Evolutionary conservation across 305 asterid genomes (phyloP).

Genomic region (Salvia sclarea): DNA sequence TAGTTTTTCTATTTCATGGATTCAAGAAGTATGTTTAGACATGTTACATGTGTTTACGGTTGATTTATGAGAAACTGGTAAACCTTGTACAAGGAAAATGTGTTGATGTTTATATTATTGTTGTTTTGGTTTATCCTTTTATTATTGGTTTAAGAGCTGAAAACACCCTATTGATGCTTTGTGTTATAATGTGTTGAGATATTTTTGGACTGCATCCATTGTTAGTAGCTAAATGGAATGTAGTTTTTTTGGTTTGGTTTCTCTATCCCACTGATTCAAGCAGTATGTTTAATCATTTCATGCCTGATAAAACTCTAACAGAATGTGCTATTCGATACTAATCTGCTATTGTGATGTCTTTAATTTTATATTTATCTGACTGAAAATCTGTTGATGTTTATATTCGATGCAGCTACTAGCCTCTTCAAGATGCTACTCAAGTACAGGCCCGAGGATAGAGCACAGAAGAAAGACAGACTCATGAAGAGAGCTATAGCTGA

Average conservation of each 20-base stretch:
- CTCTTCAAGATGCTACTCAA: conserved; percentile 89
- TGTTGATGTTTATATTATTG: too few relatives aligned
- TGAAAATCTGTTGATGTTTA: not conserved
- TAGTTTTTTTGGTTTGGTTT: not conserved
- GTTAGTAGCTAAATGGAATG: too few relatives aligned
- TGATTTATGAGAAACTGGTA: too few relatives aligned
- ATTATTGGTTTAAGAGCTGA: too few relatives aligned
- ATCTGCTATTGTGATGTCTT: not conserved
- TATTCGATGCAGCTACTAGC: conserved; percentile 53
- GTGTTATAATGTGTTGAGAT: too few relatives aligned
- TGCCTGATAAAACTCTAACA: not conserved
- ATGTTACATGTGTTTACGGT: too few relatives aligned
- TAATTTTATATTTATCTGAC: not conserved
- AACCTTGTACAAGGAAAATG: too few relatives aligned
- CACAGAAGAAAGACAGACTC: conserved; percentile 82
- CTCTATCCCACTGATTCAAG: not conserved
- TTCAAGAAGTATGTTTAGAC: too few relatives aligned
- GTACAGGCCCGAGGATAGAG: conserved; percentile 89
- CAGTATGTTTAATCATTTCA: not conserved
- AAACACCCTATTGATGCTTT: not conserved
- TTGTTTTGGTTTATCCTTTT: not conserved
- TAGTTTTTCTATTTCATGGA: too few relatives aligned
- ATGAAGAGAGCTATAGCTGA: conserved; percentile 89
- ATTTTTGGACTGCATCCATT: too few relatives aligned
- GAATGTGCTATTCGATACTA: not conserved